Evolutionary conservation across 129 eudicot genomes (phyloP), one percentile per base, ranked within the genome.

Genomic region (sunflower (Helianthus annuus)): DNA sequence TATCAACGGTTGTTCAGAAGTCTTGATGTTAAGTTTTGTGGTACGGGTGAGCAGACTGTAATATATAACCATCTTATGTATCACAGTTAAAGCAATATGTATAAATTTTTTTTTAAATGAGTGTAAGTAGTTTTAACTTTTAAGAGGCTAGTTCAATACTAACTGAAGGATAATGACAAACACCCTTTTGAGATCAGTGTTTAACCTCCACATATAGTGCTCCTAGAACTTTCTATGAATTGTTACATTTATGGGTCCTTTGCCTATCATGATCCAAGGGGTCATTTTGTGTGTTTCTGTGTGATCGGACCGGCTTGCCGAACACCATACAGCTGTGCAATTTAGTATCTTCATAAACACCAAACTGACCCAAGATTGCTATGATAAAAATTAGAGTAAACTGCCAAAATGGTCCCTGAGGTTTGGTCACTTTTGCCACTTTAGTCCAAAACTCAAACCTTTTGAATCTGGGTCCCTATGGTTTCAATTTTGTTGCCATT

Each of bases 191-290:
- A 55, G 52, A 44, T 19, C 77, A 78, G 67, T 64, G 19, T 45
- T 53, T 46, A 54, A 63, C 36, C 70, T 64, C 78, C 82, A 64
- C 78, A 55, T 55, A 71, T 78, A 78, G 82, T 78, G 82, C 78
- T 64, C 40, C 42, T 42, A 62, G 12, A 70, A 15, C 71, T 77
- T 70, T 70, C 49, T 7, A 69, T 52, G 75, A 70, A 52, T 60
- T 73, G 44, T 48, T 34, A 69, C 64, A 64, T 38, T 17, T 8
- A 78, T 78, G 82, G 73, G 78, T 64, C 77, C 77, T 78, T 46
- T 22, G 72, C 38, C 72, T 78, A 54, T 78, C 42, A 78, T 71
- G 55, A 77, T 69, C 38, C 45, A 49, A 49, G 27, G 58, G 67
- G 53, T 78, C 72, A 64, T 70, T 42, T 70, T 77, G 19, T 70